These are phyloP conservation scores for Colletotrichum tofieldiae DNA, from an alignment of 2,329 filamentous ascomycete species.

Conservation along the genomic window DNA sequence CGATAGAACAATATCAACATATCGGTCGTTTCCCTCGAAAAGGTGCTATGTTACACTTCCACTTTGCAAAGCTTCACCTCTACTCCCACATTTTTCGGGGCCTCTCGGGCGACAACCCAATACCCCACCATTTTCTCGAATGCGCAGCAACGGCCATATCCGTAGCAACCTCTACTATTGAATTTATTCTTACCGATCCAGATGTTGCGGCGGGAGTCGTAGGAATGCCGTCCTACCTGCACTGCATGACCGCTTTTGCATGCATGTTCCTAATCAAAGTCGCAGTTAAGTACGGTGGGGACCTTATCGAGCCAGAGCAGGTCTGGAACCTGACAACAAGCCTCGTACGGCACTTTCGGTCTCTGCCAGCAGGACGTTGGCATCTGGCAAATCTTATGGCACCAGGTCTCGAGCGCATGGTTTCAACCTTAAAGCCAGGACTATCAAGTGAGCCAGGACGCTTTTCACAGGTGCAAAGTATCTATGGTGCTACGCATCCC, in stretches of 20 bases:
- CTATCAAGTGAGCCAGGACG: neutral
- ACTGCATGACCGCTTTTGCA: conserved; percentile 68
- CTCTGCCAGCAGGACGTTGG: conserved; percentile 59
- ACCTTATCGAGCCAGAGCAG: conserved; percentile 55
- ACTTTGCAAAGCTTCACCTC: conserved; percentile 60
- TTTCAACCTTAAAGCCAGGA: conserved; percentile 37
- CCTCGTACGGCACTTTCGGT: conserved; percentile 58
- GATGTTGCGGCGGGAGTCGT: conserved; percentile 58
- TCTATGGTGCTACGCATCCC: no score
- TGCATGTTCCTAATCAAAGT: conserved; percentile 68
- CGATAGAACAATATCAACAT: conserved; percentile 57
- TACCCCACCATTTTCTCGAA: conserved; percentile 55
- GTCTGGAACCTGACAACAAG: conserved; percentile 56
- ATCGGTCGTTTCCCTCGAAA: conserved; percentile 60
- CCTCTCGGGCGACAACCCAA: conserved; percentile 51
- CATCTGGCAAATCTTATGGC: conserved; percentile 64
- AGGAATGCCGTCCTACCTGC: conserved; percentile 66
- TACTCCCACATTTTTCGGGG: conserved; percentile 61
- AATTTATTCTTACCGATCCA: conserved; percentile 59
- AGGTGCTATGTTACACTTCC: conserved; percentile 58
- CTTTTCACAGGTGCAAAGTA: neutral
- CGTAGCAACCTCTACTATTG: conserved; percentile 61
- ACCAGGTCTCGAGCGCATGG: conserved; percentile 61
- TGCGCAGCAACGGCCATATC: conserved; percentile 52
- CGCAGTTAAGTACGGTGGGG: conserved; percentile 58